Evolutionary conservation across 495 filamentous ascomycete species (phyloP).

Genomic region (Aspergillus homomorphus): DNA sequence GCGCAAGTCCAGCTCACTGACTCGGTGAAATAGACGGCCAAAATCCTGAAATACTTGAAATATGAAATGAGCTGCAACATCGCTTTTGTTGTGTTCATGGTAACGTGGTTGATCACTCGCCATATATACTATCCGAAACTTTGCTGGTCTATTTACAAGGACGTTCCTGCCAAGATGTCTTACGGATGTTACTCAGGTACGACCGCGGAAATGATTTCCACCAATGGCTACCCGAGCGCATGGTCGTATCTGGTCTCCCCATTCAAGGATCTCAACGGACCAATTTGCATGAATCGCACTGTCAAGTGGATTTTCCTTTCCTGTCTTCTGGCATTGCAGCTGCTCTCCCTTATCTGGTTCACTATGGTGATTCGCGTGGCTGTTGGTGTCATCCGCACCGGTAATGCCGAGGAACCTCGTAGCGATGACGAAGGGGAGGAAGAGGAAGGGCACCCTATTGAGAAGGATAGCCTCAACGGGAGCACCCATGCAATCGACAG

Average conservation of each 20-base stretch:
- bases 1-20: conserved; percentile 7
- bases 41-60: conserved; percentile 87
- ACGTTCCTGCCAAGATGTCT: conserved; percentile 59
- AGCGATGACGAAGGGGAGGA: conserved; percentile 79
- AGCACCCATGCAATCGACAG: conserved; percentile 28
- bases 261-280: conserved; percentile 62
- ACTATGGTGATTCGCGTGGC: conserved; percentile 81
- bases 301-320: conserved; percentile 74
- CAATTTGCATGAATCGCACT: conserved; percentile 70
- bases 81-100: conserved; percentile 82
- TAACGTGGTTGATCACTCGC: conserved; percentile 78
- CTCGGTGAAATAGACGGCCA: conserved; percentile 65
- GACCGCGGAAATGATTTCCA: conserved; percentile 52
- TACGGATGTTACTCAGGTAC: conserved; percentile 68
- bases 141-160: conserved; percentile 75
- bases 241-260: conserved; percentile 64
- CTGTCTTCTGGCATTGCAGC: conserved; percentile 74
- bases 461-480: conserved; percentile 28
- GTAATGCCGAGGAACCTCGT: conserved; percentile 78
- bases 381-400: conserved; percentile 67
- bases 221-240: conserved; percentile 54
- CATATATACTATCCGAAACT: conserved; percentile 77
- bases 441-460: conserved; percentile 45
- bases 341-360: conserved; percentile 84
- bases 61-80: conserved; percentile 73